Evolutionary conservation across 2,329 filamentous ascomycete species (phyloP), one percentile per base, ranked within the genome.

Genomic region (Fusarium chuoi): DNA sequence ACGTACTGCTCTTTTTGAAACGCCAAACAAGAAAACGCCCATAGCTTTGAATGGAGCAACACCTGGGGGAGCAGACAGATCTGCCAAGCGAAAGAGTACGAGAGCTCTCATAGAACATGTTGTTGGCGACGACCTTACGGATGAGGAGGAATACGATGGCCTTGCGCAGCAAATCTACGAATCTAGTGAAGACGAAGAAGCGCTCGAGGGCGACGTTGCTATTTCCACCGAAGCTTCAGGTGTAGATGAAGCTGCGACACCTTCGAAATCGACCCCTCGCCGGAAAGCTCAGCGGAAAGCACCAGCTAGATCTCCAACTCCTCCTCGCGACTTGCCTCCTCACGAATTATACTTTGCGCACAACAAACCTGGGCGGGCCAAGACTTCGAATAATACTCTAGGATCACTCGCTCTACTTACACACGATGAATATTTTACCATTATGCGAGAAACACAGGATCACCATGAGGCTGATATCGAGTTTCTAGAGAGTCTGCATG

Each of bases 321-420:
- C 94, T 7, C 94, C 96, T 24, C 89, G 90, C 59, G 90, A 98
- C 77, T 87, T 98, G 5, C 93, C 95, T 10, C 88, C 95, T 0
- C 94, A 98, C 79, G 96, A 98, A 81, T 89, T 93, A 75, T 99
- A 97, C 84, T 98, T 99, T 82, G 94, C 92, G 79, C 94, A 98
- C 79, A 98, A 97, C 80, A 92, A 94, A 54, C 91, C 94, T 1
- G 95, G 94, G 5, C 89, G 91, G 8, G 87, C 90, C 49, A 95
- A 95, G 82, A 98, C 96, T 0, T 98, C 95, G 4, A 93, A 94
- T 79, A 96, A 96, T 74, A 97, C 91, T 0, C 86, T 98, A 10
- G 88, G 92, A 2, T 91, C 92, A 9, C 85, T 97, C 39, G 86
- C 90, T 8, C 86, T 98, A 17, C 90, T 98, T 64, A 95, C 93